phyloP scores from a whole-genome alignment of 495 filamentous ascomycete species.

The Massariosphaeria phaeospora region DNA sequence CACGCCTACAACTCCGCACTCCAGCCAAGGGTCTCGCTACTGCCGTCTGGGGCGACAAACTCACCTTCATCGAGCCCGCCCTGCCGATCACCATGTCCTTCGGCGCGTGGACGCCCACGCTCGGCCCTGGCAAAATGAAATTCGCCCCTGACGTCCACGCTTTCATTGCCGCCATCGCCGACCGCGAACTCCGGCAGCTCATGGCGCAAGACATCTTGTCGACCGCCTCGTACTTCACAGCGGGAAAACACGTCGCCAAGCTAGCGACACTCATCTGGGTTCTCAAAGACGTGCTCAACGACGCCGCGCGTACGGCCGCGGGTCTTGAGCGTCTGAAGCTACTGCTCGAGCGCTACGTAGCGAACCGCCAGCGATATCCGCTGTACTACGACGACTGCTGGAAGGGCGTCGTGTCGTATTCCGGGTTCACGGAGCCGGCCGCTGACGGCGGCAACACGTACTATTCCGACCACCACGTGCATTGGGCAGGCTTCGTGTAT shows the following conservation, averaged over 20 bases:
- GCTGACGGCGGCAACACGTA: constrained; percentile 47
- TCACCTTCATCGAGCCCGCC: constrained; percentile 68
- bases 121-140: constrained; percentile 41
- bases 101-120: constrained; percentile 61
- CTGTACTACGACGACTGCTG: constrained; percentile 63
- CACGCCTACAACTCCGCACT: constrained; percentile 62
- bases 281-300: constrained; percentile 59
- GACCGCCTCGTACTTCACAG: constrained; percentile 90
- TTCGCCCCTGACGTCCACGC: constrained; percentile 42
- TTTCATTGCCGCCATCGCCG: constrained; percentile 54
- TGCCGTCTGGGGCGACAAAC: constrained; percentile 67
- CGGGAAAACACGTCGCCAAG: constrained; percentile 85
- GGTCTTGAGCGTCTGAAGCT: constrained; percentile 64
- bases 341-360: constrained; percentile 64
- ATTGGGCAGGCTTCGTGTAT: constrained; percentile 84
- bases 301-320: constrained; percentile 51
- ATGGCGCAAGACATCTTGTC: constrained; percentile 64
- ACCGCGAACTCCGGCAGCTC: constrained; percentile 63
- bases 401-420: constrained; percentile 81
- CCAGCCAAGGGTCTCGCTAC: constrained; percentile 81
- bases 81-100: constrained; percentile 71
- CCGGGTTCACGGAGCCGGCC: constrained; percentile 67
- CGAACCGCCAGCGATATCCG: constrained; percentile 69
- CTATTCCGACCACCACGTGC: constrained; percentile 98
- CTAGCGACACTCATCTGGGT: constrained; percentile 70